Evolutionary conservation across 73 alveolate genomes (phyloP), one percentile per base, ranked within the genome.

Genomic region (Paramecium primaurelia): DNA sequence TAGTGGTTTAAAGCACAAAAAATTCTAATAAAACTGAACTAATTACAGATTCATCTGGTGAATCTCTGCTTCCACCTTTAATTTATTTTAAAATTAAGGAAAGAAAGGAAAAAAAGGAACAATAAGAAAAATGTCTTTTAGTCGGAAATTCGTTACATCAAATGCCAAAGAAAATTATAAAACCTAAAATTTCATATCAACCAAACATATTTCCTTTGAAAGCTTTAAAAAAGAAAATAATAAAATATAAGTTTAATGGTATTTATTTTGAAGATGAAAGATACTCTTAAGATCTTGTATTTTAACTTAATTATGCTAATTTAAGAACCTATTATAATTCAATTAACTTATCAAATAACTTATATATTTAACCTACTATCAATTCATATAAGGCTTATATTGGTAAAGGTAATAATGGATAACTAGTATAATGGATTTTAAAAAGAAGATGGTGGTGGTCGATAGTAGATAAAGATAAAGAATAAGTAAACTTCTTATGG

Each of bases 371-470:
- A 71, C 47, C 47, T 30, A 71, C 86, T 4, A 71, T 71, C 26
- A 28, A 28, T 7, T 20, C 86, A 0, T 93, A 94, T 84, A 96
- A 95, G 58, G 95, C 94, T 37, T 96, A 92, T 32, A 51, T 96
- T 11, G 98, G 98, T 11, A 96, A 94, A 77, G 98, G 98, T 7
- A 96, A 96, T 92, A 96, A 96, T 71, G 90, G 96, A 20, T 22
- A 51, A 12, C 58, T 96, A 30, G 96, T 96, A 1, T 88, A 94
- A 44, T 42, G 59, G 54, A 37, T 92, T 47, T 92, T 96, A 59
- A 96, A 93, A 51, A 36, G 58, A 49, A 47, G 98, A 71, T 96
- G 96, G 94, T 96, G 98, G 97, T 96, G 98, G 98, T 88, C 94
- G 10, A 69, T 69, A 88, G 95, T 92, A 34, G 88, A 73, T 30